phyloP scores from a whole-genome alignment of 2,329 filamentous ascomycete species.

The Aspergillus neoniger region DNA sequence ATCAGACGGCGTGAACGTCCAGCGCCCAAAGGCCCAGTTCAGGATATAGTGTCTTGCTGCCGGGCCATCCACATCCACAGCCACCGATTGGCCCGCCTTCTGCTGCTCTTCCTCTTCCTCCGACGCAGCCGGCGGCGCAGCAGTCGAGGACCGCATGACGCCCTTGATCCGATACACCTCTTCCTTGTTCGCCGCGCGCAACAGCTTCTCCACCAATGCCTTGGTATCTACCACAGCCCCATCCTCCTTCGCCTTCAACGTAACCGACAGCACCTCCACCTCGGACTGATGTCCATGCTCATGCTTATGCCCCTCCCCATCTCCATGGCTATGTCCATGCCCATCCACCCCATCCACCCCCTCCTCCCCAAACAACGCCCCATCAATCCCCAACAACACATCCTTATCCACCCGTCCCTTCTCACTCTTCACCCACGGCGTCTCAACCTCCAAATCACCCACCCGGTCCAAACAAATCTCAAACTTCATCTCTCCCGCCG shows the following conservation, averaged over 20 bases:
- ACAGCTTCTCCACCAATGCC: conserved; percentile 67
- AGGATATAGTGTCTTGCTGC: conserved; percentile 71
- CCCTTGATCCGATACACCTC: conserved; percentile 95
- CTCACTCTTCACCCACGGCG: conserved; percentile 81
- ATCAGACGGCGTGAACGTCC: conserved; percentile 73
- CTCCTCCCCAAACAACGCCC: conserved; percentile 59
- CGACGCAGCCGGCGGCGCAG: conserved; percentile 48
- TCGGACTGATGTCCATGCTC: conserved; percentile 68
- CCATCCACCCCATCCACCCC: conserved; percentile 42
- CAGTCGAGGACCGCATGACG: conserved; percentile 51
- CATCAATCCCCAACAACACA: conserved; percentile 84
- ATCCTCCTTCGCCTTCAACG: conserved; percentile 54
- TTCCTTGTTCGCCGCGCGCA: conserved; percentile 79
- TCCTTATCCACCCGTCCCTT: conserved; percentile 76
- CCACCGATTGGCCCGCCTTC: conserved; percentile 27
- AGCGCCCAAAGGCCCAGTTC: conserved; percentile 97
- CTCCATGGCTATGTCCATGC: conserved; percentile 38
- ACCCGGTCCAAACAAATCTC: conserved; percentile 78
- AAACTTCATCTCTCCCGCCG: conserved; percentile 69
- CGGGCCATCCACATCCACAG: background rate
- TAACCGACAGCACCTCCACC: conserved; percentile 88
- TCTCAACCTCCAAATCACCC: conserved; percentile 77
- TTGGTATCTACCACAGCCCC: conserved; percentile 55
- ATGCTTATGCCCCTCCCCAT: conserved; percentile 37
- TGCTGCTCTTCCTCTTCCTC: conserved; percentile 39